Conservation (phyloP, 2,329 filamentous ascomycete species). For the Cercospora brassicicola region DNA sequence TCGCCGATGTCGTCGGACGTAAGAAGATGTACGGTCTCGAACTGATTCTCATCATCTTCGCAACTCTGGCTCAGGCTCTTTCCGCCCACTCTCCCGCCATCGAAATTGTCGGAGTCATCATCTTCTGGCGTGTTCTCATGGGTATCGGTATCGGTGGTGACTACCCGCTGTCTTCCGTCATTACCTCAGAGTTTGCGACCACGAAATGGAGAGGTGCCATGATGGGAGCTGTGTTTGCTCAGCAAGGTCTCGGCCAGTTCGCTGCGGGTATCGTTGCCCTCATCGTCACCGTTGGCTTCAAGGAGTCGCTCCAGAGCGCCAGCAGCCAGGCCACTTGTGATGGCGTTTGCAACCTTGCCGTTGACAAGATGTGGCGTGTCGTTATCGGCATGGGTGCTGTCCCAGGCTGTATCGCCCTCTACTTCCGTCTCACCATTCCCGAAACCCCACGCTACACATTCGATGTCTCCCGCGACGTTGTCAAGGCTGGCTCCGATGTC, state of each 20-base stretch:
- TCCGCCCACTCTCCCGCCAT: conserved; percentile 63
- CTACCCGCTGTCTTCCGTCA: conserved; percentile 78
- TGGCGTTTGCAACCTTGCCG: conserved; percentile 64
- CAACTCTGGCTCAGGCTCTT: conserved; percentile 70
- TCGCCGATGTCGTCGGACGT: conserved; percentile 75
- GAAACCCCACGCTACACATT: conserved; percentile 89
- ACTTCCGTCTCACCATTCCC: conserved; percentile 83
- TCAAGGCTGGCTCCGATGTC: conserved; percentile 71
- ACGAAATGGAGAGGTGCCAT: conserved; percentile 84
- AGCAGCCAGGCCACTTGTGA: conserved; percentile 58
- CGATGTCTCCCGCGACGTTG: conserved; percentile 72
- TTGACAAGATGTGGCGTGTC: conserved; percentile 85
- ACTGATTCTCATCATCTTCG: conserved; percentile 76
- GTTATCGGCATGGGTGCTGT: conserved; percentile 80
- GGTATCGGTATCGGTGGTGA: conserved; percentile 76
- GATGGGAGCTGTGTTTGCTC: conserved; percentile 83
- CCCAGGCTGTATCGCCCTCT: conserved; percentile 76
- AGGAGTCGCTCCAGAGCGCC: conserved; percentile 37
- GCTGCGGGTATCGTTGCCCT: conserved; percentile 72
- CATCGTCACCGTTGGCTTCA: conserved; percentile 53
- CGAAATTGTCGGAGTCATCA: conserved; percentile 63
- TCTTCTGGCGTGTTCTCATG: conserved; percentile 82
- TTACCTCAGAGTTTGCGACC: conserved; percentile 83
- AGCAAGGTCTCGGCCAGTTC: conserved; percentile 83
- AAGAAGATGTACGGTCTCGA: conserved; percentile 85